Evolutionary conservation across 1,139 yeast genomes (phyloP), one percentile per base, ranked within the genome.

Genomic region (Taphrina confusa): DNA sequence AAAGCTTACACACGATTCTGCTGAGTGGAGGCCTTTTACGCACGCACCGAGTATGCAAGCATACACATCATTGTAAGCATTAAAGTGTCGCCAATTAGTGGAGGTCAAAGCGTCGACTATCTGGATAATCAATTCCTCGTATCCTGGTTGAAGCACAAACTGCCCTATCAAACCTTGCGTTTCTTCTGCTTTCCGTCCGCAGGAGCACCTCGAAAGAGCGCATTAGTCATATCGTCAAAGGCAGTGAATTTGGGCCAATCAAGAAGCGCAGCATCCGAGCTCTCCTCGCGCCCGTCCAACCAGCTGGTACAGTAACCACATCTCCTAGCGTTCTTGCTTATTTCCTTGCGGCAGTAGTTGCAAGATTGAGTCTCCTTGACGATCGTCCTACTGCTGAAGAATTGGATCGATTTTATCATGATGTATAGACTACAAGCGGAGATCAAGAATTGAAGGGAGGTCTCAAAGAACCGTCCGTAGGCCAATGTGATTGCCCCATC

Each of bases 281-380:
- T 30, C 22, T 34, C 44, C 33, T 49, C 54, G 8, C 44, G 28
- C 5, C 44, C 54, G 34, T 49, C 44, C 30, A 49, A n/a, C 54
- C 54, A 49, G 2, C 44, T 34, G 22, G 54, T 49, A 22, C 54
- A 49, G 22, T 14, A 49, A 8, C 30, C 34, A 23, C 54, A 49
- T 11, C 54, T 37, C 11, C 42, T 25, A 18, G 44, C 40, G 16
- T 9, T 33, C 44, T 23, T 49, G 8, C 34, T 49, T 12, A 23
- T 49, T 31, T 33, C 33, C 42, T 34, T 20, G 14, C 40, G 44
- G 25, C 54, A 49, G 54, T 34, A 49, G 11, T 27, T 30, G 22
- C 54, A 49, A 3, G 12, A 3, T 28, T 49, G 23, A 16, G 54
- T 49, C 12, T 36, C 44, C 31, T 49, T 33, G 30, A 49, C 33